Evolutionary conservation across 768 basidiomycete genomes (phyloP), one percentile per base, ranked within the genome.

Genomic region (Phylloporus arenicola): DNA sequence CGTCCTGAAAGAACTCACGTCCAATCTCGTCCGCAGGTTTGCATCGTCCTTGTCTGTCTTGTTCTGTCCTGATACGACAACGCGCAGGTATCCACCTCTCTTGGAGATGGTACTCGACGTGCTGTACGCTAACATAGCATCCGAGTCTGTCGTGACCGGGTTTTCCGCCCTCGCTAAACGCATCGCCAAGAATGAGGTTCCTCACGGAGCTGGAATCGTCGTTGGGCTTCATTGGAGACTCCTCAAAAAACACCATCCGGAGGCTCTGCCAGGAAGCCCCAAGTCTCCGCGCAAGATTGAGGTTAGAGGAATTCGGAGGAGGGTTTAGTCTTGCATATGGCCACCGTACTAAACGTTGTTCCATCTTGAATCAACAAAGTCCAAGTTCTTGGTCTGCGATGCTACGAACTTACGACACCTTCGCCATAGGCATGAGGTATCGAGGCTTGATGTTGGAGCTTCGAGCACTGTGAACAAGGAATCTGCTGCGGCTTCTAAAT

Each of bases 131-230:
- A 35, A 52, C 27, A 54, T 58, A 13, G 34, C 41, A 1, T 45
- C 57, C 0, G 31, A 30, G n/a, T 40, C 47, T n/a, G 56, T 58
- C 9, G 40, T 54, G 31, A 29, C 40, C 2, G 48, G 45, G 14
- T 31, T 57, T 17, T 44, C 57, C 11, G 17, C 19, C 7, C 41
- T 59, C 17, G 30, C 45, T 3, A 47, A 27, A 19, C 47, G 47
- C 29, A 57, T 59, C 14, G 52, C 47, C 5, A 45, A 47, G 17
- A 43, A 45, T 29, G 45, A 54, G 25, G 34, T 57, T 9, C 47
- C 38, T 10, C 52, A 57, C 29, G 57, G 57, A 11, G 56, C 50
- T 3, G 45, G 47, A 4, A 54, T 58, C 30, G 19, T 58, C 13
- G 24, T 43, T 17, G 52, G 47, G 8, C 22, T 59, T 39, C 43